Base-by-base conservation (phyloP, 2,329 filamentous ascomycete genomes). In the Sordariomycetes sp. region DNA sequence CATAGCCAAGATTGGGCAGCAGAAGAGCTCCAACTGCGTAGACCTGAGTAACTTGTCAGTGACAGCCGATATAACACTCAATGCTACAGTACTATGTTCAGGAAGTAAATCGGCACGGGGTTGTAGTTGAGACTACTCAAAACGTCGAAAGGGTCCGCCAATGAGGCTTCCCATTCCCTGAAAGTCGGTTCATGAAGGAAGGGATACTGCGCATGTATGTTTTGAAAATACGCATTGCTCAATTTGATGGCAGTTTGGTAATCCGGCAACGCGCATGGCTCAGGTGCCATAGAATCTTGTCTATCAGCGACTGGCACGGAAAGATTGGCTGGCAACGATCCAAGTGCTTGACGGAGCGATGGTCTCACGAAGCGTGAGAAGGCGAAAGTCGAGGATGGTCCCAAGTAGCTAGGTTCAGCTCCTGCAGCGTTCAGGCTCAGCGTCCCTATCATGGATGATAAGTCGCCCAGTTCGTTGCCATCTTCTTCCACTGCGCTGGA, bases 181-280 rank as follows among this genome's bases (percentile, higher is more conserved):
- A 58, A 55, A 1, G 54, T 60, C 4, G 49, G 50, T 12, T 47
- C 40, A 34, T 61, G 57, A 2, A 60, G 40, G 32, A 60, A 59
- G 0, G 55, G 56, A 31, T 58, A 61, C 31, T 59, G 55, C 1
- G 53, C 41, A 30, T 60, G 55, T 10, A 61, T 53, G 14, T 57
- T 54, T 17, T 53, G 41, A 35, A 60, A 60, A 35, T 56, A 59
- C 3, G 57, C 55, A 28, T 47, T 20, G 30, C 30, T 32, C 11
- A 32, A n/a, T n/a, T 11, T 10, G n/a, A 32, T 8, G 9, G 30
- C 17, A 14, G 16, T 21, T 11, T 19, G 17, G 21, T 20, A 32
- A 11, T 32, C 15, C 4, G 30, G 14, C 14, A 19, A 11, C 11
- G 11, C 9, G 30, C 20, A 32, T 20, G 14, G 17, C 30, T 4